Percentiles rank a stretch among this genome's conserved stretches.
Conservation (phyloP, 768 basidiomycete species). For the Russula sp. region DNA sequence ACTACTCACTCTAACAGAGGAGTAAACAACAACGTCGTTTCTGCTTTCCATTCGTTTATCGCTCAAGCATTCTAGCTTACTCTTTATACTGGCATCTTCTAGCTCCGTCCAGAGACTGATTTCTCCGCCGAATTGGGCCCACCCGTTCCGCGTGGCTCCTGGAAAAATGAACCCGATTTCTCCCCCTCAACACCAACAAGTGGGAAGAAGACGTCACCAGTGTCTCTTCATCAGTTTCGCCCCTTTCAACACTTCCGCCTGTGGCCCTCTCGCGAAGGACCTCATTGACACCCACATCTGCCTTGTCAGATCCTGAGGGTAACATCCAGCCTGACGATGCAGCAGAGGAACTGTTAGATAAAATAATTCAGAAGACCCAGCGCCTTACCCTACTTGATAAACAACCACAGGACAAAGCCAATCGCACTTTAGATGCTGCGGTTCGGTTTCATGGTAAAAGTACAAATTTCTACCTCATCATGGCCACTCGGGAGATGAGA, state of each 20-base stretch:
- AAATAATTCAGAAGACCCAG: conserved; percentile 16
- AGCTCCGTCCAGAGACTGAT: conserved; percentile 63
- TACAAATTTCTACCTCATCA: conserved; percentile 17
- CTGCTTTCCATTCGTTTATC: conserved; percentile 34
- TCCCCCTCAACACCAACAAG: conserved; percentile 5
- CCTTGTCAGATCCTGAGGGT: conserved; percentile 2
- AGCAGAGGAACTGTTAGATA: conserved; percentile 6
- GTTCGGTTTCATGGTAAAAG: conserved; percentile 29
- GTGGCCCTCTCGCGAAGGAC: conserved; percentile 11
- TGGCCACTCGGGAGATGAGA: conserved; percentile 17
- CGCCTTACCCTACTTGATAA: conserved; percentile 26
- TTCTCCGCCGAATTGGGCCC: conserved; percentile 63
- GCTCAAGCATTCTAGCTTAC: background rate
- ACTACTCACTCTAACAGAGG: background rate
- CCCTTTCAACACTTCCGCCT: conserved; percentile 14
- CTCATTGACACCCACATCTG: conserved; percentile 6
- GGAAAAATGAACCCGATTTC: conserved; percentile 43
- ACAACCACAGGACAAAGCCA: conserved; percentile 21
- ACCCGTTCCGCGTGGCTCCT: conserved; percentile 59
- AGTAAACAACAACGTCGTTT: conserved; percentile 4
- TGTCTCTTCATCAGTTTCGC: conserved; percentile 12
- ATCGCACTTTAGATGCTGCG: conserved; percentile 20
- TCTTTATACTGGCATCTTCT: conserved; percentile 12
- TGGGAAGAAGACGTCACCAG: conserved; percentile 12
- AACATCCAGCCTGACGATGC: conserved; percentile 2